Evolutionary conservation across 345 rosid genomes (phyloP).

Genomic region (Hypericum perforatum): DNA sequence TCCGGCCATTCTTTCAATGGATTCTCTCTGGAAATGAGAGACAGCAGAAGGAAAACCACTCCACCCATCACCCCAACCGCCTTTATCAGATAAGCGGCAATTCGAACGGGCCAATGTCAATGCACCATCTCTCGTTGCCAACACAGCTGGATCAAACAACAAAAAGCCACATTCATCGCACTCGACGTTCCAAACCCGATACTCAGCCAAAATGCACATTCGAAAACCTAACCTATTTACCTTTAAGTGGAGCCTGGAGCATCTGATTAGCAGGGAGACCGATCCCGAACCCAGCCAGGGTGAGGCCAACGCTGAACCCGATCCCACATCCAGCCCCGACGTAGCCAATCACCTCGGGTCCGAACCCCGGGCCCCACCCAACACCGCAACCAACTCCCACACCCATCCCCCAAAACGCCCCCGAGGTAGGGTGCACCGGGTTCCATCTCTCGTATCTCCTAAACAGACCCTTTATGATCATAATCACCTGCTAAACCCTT

Average conservation of each 20-base stretch:
- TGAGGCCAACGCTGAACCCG: conserved; percentile 85
- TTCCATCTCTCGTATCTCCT: conserved; percentile 82
- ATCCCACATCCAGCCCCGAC: conserved; percentile 90
- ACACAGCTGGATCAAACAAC: conserved; percentile 28
- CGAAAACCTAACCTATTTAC: conserved; percentile 17
- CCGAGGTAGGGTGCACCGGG: conserved; percentile 81
- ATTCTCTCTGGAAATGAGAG: conserved; percentile 37
- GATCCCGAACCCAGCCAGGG: conserved; percentile 71
- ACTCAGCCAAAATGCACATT: no score
- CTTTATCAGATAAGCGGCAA: conserved; percentile 20
- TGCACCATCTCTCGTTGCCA: conserved; percentile 37
- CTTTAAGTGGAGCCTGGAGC: conserved; percentile 43
- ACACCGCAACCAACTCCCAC: conserved; percentile 84
- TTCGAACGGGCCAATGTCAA: conserved; percentile 24
- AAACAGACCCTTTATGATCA: conserved; percentile 74
- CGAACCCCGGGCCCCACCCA: conserved; percentile 98
- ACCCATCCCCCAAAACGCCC: conserved; percentile 98
- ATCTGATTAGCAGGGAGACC: conserved; percentile 77
- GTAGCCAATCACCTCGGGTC: conserved; percentile 83
- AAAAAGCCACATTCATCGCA: neutral
- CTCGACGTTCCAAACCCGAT: no score
- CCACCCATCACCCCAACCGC: conserved; percentile 29
- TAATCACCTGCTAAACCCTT: conserved; percentile 7
- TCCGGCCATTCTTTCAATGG: conserved; percentile 32
- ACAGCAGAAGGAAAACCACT: conserved; percentile 28